A percentile compares a stretch with the other conserved stretches of the same genome.
These are phyloP conservation scores for Strombidium stylifer DNA, from an alignment of 73 alveolate species.

Conservation along the genomic window DNA sequence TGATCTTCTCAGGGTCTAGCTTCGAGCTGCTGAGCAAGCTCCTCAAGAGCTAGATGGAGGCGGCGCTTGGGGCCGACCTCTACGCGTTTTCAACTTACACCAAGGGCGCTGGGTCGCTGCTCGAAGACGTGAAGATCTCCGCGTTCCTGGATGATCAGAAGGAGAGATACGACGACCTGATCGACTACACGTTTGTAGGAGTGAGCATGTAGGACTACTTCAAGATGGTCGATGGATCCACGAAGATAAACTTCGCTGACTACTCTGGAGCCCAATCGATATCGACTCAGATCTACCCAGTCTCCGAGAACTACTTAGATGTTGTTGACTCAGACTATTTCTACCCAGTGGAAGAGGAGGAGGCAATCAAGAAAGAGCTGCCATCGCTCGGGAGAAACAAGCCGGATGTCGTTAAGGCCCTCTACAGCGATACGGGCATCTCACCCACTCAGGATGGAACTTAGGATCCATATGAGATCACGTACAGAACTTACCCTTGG, in stretches of 20 bases:
- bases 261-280: neutral
- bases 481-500: too few relatives aligned
- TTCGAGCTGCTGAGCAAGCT: constrained; percentile 64
- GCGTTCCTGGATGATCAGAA: neutral
- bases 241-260: neutral
- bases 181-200: neutral
- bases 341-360: neutral
- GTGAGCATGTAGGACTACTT: neutral
- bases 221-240: neutral
- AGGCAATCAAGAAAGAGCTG: neutral
- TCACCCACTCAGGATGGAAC: too few relatives aligned
- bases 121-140: constrained; percentile 59
- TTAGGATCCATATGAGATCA: too few relatives aligned
- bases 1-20: constrained; percentile 89
- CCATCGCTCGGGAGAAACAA: neutral
- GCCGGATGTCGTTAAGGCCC: constrained; percentile 4
- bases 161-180: neutral
- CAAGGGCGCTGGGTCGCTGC: constrained; percentile 8
- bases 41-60: constrained; percentile 30
- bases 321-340: constrained; percentile 6
- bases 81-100: constrained; percentile 44
- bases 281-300: neutral
- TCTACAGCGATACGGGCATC: neutral
- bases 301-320: constrained; percentile 7
- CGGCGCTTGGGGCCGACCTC: constrained; percentile 59